Evolutionary conservation across 768 basidiomycete species (phyloP), one percentile per base, ranked within the genome.

Genomic region (Termitomyces sp.): DNA sequence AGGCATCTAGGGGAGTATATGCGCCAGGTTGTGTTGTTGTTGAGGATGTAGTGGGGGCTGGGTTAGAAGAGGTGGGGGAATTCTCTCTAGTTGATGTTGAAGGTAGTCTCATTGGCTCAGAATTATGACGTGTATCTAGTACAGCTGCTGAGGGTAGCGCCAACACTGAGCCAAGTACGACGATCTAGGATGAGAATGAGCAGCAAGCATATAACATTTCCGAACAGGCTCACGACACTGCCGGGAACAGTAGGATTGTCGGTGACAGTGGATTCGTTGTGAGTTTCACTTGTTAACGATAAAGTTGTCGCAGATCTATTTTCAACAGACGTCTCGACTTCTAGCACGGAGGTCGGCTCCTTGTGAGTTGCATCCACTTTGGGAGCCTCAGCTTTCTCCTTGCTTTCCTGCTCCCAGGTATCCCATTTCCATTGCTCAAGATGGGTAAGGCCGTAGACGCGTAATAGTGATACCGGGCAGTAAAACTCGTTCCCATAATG

Each of bases 361-460:
- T 48, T 10, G 65, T 31, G 51, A 59, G 54, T 24, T 63, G 32
- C 26, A 20, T 73, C 76, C 34, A 69, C 67, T 55, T 80, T 79
- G 1, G 76, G 52, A n/a, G 50, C n/a, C 36, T 58, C 57, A 16
- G 9, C 29, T 12, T 20, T 53, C 41, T 58, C 76, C 39, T 70
- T 76, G 61, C 87, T 88, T 67, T 90, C 87, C 4, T 76, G 80
- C 63, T 89, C 84, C 90, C 90, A 93, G 6, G 77, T 76, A 49
- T 92, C 91, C 88, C 92, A 90, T 64, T 96, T 95, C 85, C 91
- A 98, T 64, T 94, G 85, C 60, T 98, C 95, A 61, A 98, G 85
- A 73, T 98, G 94, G 1, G 94, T 98, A 54, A 96, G 84, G 5
- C 97, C 97, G 60, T 94, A 98, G 1, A 97, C 94, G 29, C 94